Conservation (phyloP, 2,329 filamentous ascomycete species). For the Aulographum hederae region DNA sequence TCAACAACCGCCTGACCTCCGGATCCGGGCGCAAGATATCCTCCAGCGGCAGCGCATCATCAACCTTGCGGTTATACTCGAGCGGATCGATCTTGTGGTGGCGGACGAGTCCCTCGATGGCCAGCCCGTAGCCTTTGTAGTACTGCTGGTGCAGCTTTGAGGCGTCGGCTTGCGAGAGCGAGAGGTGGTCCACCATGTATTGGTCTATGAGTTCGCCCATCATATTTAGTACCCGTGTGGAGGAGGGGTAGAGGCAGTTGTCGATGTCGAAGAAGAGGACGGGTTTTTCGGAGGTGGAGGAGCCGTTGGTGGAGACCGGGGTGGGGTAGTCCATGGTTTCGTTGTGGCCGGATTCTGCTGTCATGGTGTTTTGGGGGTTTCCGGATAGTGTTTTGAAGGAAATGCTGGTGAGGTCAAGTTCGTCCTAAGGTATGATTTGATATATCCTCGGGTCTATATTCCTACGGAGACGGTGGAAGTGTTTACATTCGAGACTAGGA, state of each 20-base stretch:
- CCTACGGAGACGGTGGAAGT: no score
- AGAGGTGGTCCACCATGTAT: conserved; percentile 51
- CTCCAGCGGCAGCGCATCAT: conserved; percentile 83
- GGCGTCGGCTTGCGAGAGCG: conserved; percentile 60
- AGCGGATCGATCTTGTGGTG: conserved; percentile 91
- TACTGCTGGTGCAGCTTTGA: conserved; percentile 74
- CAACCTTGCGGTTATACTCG: conserved; percentile 86
- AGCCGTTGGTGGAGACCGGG: no score
- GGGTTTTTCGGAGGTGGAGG: conserved; percentile 18
- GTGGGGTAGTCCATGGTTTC: no score
- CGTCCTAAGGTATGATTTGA: no score
- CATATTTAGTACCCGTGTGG: not conserved
- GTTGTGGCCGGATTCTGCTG: no score
- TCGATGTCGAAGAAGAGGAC: conserved; percentile 84
- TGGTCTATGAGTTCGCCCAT: conserved; percentile 15
- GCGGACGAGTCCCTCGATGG: conserved; percentile 82
- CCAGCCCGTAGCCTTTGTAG: conserved; percentile 91
- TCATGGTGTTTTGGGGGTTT: no score
- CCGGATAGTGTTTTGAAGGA: no score
- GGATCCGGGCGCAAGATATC: conserved; percentile 64
- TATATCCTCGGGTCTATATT: no score
- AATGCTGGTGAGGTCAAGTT: no score
- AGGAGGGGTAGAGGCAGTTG: conserved; percentile 79
- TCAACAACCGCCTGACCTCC: conserved; percentile 54
- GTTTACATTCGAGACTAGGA: no score